Conservation (phyloP, 495 filamentous ascomycete genomes). For the Cudoniella acicularis region DNA sequence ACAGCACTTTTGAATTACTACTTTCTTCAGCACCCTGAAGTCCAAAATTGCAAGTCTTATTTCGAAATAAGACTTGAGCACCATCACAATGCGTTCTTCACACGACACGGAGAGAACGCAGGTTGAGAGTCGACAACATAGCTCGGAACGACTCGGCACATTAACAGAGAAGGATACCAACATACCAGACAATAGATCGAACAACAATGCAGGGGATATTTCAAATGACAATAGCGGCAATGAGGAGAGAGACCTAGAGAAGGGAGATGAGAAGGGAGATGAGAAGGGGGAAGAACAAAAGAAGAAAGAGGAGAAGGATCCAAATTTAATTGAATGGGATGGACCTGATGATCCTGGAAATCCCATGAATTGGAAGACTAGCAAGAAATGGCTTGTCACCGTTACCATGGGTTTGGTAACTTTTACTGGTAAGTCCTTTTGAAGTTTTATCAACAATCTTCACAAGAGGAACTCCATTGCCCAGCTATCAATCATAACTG, state of each 20-base stretch:
- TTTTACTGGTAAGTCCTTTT: constrained; percentile 33
- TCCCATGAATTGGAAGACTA: constrained; percentile 61
- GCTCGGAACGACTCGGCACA: constrained; percentile 7
- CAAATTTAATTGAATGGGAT: constrained; percentile 57
- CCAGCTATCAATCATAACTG: not conserved
- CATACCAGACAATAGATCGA: constrained; percentile 1
- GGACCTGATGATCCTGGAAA: constrained; percentile 64
- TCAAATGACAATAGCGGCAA: not conserved
- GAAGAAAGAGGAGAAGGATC: constrained; percentile 15
- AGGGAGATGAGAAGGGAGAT: constrained; percentile 1
- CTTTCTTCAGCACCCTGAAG: not conserved
- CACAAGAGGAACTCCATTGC: not conserved
- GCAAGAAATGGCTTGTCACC: constrained; percentile 57
- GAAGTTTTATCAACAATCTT: not conserved
- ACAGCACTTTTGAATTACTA: not conserved
- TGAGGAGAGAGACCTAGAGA: constrained; percentile 16
- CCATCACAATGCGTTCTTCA: constrained; percentile 9
- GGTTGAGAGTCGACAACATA: constrained; percentile 4
- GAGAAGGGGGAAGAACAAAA: not conserved
- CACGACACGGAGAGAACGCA: constrained; percentile 19
- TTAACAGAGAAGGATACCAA: constrained; percentile 15
- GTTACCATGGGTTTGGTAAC: constrained; percentile 55
- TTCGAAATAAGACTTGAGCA: not conserved
- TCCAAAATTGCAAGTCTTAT: too few species aligned
- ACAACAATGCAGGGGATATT: constrained; percentile 1